These are phyloP conservation scores for Neonectria neomacrospora DNA, from an alignment of 2,329 filamentous ascomycete species.

Conservation along the genomic window DNA sequence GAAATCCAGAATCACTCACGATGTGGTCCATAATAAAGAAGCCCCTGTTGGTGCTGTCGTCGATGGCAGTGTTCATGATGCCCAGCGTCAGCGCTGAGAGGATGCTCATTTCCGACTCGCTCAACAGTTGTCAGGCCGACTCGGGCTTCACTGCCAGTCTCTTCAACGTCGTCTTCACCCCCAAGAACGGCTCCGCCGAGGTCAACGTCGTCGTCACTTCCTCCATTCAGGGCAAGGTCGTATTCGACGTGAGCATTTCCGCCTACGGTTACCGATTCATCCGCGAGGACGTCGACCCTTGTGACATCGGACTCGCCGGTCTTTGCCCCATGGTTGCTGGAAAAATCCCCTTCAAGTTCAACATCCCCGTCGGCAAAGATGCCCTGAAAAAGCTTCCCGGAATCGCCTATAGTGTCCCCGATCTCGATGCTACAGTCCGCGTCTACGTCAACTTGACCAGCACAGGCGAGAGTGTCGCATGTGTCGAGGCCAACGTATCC, in stretches of 20 bases:
- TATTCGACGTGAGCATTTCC: conserved; percentile 78
- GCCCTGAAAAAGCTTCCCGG: conserved; percentile 76
- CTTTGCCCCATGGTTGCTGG: conserved; percentile 93
- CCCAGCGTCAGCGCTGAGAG: conserved; percentile 61
- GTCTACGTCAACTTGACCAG: conserved; percentile 81
- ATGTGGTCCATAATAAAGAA: conserved; percentile 61
- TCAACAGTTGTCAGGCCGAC: conserved; percentile 86
- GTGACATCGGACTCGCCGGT: conserved; percentile 73
- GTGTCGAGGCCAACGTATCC: conserved; percentile 86
- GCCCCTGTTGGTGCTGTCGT: conserved; percentile 59
- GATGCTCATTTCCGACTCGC: conserved; percentile 82
- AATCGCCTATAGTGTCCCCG: conserved; percentile 89
- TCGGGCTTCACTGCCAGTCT: conserved; percentile 88
- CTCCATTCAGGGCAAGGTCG: conserved; percentile 82
- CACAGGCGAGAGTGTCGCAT: conserved; percentile 75
- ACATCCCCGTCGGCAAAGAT: conserved; percentile 66
- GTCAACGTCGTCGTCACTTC: conserved; percentile 85
- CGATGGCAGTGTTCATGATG: conserved; percentile 56
- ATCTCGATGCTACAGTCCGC: conserved; percentile 86
- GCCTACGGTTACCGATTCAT: conserved; percentile 86
- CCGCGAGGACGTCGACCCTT: conserved; percentile 78
- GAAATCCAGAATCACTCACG: conserved; percentile 36
- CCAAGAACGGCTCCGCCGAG: conserved; percentile 76
- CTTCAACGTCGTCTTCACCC: conserved; percentile 86
- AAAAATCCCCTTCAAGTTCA: conserved; percentile 79